A percentile compares a stretch with the other conserved stretches of the same genome.
phyloP scores from a whole-genome alignment of 2,329 filamentous ascomycete genomes.

The Fusarium keratoplasticum region DNA sequence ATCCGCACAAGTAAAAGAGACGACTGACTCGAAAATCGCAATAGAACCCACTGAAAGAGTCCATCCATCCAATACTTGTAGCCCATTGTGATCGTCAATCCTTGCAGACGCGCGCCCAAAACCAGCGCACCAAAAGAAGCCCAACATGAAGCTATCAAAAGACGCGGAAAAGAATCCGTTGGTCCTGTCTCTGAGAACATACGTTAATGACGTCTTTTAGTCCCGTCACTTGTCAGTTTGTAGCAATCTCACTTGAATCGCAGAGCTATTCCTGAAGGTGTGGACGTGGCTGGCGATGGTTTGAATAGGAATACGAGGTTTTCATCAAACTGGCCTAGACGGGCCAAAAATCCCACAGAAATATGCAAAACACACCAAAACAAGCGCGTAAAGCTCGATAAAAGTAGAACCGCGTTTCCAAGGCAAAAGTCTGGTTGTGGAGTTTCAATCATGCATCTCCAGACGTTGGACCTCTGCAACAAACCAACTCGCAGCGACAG shows the following conservation, averaged over 20 bases:
- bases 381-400: background rate
- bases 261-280: background rate
- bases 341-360: background rate
- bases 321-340: background rate
- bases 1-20: background rate
- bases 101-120: background rate
- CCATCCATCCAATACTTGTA: background rate
- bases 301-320: background rate
- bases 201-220: background rate
- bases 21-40: background rate
- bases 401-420: background rate
- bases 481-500: background rate
- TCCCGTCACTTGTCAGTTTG: background rate
- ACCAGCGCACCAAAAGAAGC: background rate
- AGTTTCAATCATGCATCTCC: background rate
- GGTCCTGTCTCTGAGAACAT: background rate
- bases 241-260: background rate
- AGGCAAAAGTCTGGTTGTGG: background rate
- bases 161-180: background rate
- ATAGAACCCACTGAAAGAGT: background rate
- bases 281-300: background rate
- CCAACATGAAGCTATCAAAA: background rate
- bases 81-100: background rate
- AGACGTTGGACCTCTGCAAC: background rate
- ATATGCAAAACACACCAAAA: background rate